Conservation (phyloP, 2,329 filamentous ascomycete genomes). For the Pyrenochaeta sp. region DNA sequence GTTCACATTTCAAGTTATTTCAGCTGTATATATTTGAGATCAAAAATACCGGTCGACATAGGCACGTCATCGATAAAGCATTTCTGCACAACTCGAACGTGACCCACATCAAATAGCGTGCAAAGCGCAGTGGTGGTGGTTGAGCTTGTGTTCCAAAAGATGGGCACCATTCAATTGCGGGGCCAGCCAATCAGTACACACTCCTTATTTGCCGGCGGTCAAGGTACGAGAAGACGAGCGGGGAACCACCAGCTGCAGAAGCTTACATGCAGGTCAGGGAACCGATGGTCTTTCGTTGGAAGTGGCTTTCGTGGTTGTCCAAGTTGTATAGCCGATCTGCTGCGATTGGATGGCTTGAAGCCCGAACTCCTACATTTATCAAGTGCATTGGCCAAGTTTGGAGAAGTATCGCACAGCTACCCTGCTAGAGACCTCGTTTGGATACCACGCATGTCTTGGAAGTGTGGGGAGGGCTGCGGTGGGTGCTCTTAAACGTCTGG, state of each 20-base stretch:
- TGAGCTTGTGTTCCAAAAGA: not conserved
- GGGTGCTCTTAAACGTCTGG: not conserved
- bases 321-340: not conserved
- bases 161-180: not conserved
- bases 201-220: not conserved
- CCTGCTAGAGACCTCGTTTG: not conserved
- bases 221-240: not conserved
- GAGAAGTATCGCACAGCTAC: not conserved
- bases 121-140: not conserved
- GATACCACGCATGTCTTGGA: no score
- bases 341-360: not conserved
- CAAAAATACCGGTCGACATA: not conserved
- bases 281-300: not conserved
- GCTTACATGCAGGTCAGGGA: not conserved
- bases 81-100: not conserved
- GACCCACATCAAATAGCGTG: not conserved
- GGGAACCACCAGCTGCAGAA: not conserved
- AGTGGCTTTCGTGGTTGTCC: not conserved
- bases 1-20: not conserved
- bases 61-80: not conserved
- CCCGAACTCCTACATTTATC: not conserved
- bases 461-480: not conserved
- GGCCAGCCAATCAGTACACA: not conserved
- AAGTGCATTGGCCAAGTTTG: not conserved
- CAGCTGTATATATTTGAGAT: not conserved